Evolutionary conservation across 139 green algal species (phyloP).

Genomic region (Asterochloris sp.): DNA sequence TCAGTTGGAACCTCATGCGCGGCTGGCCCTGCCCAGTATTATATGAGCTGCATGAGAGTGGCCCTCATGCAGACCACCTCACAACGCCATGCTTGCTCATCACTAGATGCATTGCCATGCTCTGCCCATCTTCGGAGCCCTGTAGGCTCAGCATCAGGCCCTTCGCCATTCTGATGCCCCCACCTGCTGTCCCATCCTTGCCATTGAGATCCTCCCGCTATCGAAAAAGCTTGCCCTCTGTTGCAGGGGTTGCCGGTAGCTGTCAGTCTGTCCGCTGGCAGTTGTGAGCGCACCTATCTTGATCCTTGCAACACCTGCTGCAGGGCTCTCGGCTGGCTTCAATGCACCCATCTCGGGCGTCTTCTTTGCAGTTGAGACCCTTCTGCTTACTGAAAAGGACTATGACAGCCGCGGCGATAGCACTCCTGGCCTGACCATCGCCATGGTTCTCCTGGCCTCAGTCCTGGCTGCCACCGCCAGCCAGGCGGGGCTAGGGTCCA

Average conservation of each 20-base stretch:
- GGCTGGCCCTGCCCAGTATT: not conserved
- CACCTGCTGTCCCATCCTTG: too few relatives aligned
- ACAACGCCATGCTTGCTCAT: too few relatives aligned
- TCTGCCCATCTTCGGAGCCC: too few relatives aligned
- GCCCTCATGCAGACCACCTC: too few relatives aligned
- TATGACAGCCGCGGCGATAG: not conserved
- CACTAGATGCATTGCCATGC: too few relatives aligned
- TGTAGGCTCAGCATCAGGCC: too few relatives aligned
- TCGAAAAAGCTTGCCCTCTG: too few relatives aligned
- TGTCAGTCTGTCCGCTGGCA: too few relatives aligned
- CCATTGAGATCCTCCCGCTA: too few relatives aligned
- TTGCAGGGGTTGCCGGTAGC: too few relatives aligned
- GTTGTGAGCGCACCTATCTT: too few relatives aligned
- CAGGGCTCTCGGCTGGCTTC: slow-evolving; percentile 89
- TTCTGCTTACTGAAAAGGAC: slow-evolving; percentile 47
- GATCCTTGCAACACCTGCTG: not conserved
- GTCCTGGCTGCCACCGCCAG: slow-evolving; percentile 66
- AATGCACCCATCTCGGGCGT: slow-evolving; percentile 89
- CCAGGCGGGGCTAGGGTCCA: slow-evolving; percentile 58
- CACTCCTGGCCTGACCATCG: slow-evolving; percentile 38
- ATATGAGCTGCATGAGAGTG: not conserved
- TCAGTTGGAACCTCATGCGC: not conserved
- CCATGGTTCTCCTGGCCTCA: slow-evolving; percentile 69
- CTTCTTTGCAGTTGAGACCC: slow-evolving; percentile 93
- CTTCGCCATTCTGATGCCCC: too few relatives aligned